phyloP scores from a whole-genome alignment of 305 asterid species.

The Solanum hybrid region DNA sequence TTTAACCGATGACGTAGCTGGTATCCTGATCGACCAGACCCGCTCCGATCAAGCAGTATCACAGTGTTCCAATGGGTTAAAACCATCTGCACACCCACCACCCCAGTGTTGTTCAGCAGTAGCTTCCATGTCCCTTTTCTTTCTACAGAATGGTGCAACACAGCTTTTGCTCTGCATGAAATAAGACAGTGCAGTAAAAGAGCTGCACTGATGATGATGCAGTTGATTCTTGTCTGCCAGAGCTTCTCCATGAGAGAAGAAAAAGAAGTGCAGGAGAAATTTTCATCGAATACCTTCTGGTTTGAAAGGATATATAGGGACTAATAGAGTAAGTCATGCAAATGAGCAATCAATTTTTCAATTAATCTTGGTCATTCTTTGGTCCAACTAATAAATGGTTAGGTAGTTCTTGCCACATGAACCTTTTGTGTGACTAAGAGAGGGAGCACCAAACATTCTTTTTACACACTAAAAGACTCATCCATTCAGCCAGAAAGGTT shows the following conservation, averaged over 20 bases:
- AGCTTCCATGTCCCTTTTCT: slow-evolving; percentile 42
- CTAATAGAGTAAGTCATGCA: background rate
- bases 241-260: background rate
- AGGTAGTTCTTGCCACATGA: background rate
- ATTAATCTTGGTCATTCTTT: background rate
- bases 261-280: background rate
- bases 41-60: slow-evolving; percentile 41
- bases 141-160: background rate
- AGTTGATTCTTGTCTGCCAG: background rate
- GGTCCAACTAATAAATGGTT: background rate
- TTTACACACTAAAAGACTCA: background rate
- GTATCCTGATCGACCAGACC: slow-evolving; percentile 28
- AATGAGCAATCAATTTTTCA: background rate
- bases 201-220: background rate
- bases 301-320: background rate
- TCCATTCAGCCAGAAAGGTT: background rate
- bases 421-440: background rate
- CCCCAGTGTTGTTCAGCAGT: slow-evolving; percentile 44
- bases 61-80: slow-evolving; percentile 51
- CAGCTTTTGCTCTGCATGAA: background rate
- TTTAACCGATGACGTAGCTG: slow-evolving; percentile 23
- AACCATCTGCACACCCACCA: slow-evolving; percentile 64
- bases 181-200: background rate
- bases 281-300: background rate
- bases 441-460: background rate